phyloP scores from a whole-genome alignment of 768 basidiomycete species.

The Chalciporus chontae region DNA sequence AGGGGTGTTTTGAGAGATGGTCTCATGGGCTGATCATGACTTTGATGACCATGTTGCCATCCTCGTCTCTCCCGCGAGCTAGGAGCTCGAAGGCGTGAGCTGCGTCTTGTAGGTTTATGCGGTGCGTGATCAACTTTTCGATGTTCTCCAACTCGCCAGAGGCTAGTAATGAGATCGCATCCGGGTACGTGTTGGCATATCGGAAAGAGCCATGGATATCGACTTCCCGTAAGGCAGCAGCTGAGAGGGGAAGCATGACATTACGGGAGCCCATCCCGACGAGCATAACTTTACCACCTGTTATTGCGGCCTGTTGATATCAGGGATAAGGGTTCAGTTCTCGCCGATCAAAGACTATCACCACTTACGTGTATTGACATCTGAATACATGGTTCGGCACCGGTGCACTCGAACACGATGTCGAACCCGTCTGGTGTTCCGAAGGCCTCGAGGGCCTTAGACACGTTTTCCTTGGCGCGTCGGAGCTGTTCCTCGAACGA shows the following conservation, averaged over 20 bases:
- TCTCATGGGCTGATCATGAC: slow-evolving; percentile 64
- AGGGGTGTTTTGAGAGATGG: neutral
- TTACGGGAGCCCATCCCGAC: slow-evolving; percentile 94
- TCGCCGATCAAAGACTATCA: slow-evolving; percentile 9
- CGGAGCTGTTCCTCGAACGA: slow-evolving; percentile 54
- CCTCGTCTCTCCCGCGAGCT: slow-evolving; percentile 69
- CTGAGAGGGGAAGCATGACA: slow-evolving; percentile 76
- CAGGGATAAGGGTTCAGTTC: slow-evolving; percentile 13
- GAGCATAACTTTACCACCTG: slow-evolving; percentile 89
- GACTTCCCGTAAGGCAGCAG: slow-evolving; percentile 83
- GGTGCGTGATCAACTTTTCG: slow-evolving; percentile 77
- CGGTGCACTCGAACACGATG: slow-evolving; percentile 92
- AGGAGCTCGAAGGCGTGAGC: slow-evolving; percentile 81
- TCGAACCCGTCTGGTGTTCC: slow-evolving; percentile 77
- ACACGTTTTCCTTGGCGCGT: slow-evolving; percentile 56
- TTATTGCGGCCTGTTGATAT: slow-evolving; percentile 59
- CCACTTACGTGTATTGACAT: slow-evolving; percentile 81
- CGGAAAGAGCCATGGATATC: slow-evolving; percentile 92
- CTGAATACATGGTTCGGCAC: slow-evolving; percentile 89
- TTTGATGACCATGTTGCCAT: slow-evolving; percentile 84
- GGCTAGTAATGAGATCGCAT: slow-evolving; percentile 72
- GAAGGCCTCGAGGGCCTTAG: slow-evolving; percentile 52
- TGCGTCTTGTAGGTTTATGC: slow-evolving; percentile 61
- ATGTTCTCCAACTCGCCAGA: slow-evolving; percentile 63
- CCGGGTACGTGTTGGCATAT: slow-evolving; percentile 86